Percentiles rank a stretch among this genome's conserved stretches.
These are phyloP conservation scores for Trametes cinnabarina DNA, from an alignment of 768 basidiomycete genomes.

Conservation along the genomic window DNA sequence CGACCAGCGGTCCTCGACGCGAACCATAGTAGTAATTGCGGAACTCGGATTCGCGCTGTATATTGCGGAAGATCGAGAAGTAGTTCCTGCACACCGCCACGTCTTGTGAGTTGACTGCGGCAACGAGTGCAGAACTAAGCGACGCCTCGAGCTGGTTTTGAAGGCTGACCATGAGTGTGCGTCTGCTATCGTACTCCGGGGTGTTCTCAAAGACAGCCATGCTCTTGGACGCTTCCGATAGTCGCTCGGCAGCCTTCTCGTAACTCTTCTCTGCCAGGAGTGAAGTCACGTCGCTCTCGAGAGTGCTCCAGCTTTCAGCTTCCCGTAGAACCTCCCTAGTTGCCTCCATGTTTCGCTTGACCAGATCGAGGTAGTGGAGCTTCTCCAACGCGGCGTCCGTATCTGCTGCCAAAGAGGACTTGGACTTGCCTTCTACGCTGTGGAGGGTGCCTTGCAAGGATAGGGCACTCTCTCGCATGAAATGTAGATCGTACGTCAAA, in stretches of 20 bases:
- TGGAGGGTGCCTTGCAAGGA: conserved; percentile 68
- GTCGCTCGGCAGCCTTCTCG: conserved; percentile 85
- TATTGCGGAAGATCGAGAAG: conserved; percentile 84
- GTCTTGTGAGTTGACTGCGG: conserved; percentile 80
- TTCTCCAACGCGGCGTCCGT: conserved; percentile 71
- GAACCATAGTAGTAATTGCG: conserved; percentile 92
- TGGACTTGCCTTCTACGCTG: conserved; percentile 56
- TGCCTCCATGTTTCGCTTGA: conserved; percentile 85
- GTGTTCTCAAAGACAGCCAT: conserved; percentile 94
- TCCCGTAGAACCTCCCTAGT: conserved; percentile 87
- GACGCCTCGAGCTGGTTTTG: conserved; percentile 96
- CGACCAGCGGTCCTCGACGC: conserved; percentile 59
- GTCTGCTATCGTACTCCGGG: conserved; percentile 83
- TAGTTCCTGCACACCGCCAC: conserved; percentile 71
- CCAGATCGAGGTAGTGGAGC: conserved; percentile 76
- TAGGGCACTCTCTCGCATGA: conserved; percentile 90
- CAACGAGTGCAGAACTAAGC: conserved; percentile 85
- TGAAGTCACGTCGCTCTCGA: conserved; percentile 88
- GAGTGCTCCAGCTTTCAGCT: conserved; percentile 94
- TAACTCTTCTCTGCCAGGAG: conserved; percentile 79
- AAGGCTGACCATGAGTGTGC: conserved; percentile 83
- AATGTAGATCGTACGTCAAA: conserved; percentile 92
- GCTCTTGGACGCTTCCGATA: conserved; percentile 84
- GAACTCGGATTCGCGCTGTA: conserved; percentile 91
- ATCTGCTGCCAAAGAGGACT: conserved; percentile 48